Evolutionary conservation across 768 basidiomycete genomes (phyloP).

Genomic region (Mrakia blollopis): DNA sequence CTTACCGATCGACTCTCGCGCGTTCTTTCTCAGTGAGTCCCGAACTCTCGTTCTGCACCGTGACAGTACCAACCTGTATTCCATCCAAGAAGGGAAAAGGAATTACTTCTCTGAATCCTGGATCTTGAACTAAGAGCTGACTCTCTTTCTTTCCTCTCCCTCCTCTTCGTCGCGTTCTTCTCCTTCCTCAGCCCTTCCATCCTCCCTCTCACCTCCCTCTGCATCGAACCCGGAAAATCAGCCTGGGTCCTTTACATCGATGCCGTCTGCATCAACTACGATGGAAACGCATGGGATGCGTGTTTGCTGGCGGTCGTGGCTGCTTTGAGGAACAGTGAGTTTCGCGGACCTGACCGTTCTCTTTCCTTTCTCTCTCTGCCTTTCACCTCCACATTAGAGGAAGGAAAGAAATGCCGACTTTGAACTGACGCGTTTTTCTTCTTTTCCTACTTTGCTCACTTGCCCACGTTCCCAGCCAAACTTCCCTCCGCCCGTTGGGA

Average conservation of each 20-base stretch:
- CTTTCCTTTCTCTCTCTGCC: too few species aligned
- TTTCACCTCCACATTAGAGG: too few species aligned
- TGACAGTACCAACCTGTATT: neutral
- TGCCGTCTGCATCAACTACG: slow-evolving; percentile 91
- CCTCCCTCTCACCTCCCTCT: slow-evolving; percentile 62
- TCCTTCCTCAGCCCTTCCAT: slow-evolving; percentile 55
- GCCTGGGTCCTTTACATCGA: slow-evolving; percentile 96
- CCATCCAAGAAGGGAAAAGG: too few species aligned
- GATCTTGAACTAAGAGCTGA: neutral
- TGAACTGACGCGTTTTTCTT: neutral
- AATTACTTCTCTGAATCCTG: too few species aligned
- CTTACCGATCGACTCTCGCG: slow-evolving; percentile 59
- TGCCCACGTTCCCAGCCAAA: slow-evolving; percentile 49
- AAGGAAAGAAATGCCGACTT: too few species aligned
- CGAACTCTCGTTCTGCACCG: neutral
- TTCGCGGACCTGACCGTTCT: neutral
- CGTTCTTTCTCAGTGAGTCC: slow-evolving; percentile 5
- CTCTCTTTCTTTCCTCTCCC: neutral
- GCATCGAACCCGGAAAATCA: slow-evolving; percentile 72
- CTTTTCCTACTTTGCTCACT: neutral
- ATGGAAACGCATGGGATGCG: slow-evolving; percentile 92
- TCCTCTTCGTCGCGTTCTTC: neutral
- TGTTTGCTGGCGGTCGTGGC: slow-evolving; percentile 79
- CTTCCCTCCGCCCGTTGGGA: slow-evolving; percentile 69
- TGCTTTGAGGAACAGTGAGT: slow-evolving; percentile 76